Evolutionary conservation across 1,284 basidiomycete species (phyloP).

Genomic region (Leccinum pallidistipes): DNA sequence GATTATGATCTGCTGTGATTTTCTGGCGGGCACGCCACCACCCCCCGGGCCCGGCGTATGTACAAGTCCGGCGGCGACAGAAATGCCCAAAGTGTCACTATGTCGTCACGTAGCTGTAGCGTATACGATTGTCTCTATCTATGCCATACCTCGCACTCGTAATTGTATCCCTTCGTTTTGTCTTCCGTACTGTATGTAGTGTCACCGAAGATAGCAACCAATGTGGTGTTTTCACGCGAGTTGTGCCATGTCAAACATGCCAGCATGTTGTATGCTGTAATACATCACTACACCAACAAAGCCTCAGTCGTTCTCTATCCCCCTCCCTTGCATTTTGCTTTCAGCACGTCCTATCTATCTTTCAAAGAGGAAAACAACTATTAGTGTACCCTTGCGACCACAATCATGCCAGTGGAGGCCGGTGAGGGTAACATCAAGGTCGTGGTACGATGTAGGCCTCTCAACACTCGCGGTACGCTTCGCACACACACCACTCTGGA

Average conservation of each 20-base stretch:
- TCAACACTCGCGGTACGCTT: conserved; percentile 85
- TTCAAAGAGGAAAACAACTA: conserved; percentile 13
- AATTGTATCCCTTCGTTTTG: neutral
- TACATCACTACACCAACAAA: conserved; percentile 4
- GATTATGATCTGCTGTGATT: conserved; percentile 83
- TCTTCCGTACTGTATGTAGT: conserved; percentile 9
- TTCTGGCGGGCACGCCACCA: neutral
- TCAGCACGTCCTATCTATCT: conserved; percentile 11
- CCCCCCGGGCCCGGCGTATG: neutral
- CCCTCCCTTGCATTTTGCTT: conserved; percentile 7
- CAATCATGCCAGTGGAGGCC: conserved; percentile 48
- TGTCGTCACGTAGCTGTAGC: neutral
- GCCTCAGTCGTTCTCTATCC: neutral
- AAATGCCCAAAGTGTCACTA: neutral
- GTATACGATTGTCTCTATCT: neutral
- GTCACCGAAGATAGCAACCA: conserved; percentile 6
- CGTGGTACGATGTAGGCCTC: conserved; percentile 93
- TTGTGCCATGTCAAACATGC: conserved; percentile 19
- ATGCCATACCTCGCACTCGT: neutral
- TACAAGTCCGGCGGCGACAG: neutral
- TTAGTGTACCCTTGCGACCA: conserved; percentile 15
- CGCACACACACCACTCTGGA: conserved; percentile 6
- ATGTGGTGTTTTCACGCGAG: conserved; percentile 26
- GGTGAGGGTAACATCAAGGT: conserved; percentile 93
- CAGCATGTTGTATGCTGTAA: conserved; percentile 6